Evolutionary conservation across 441 rosid species (phyloP).

Genomic region (Adansonia grandidieri): DNA sequence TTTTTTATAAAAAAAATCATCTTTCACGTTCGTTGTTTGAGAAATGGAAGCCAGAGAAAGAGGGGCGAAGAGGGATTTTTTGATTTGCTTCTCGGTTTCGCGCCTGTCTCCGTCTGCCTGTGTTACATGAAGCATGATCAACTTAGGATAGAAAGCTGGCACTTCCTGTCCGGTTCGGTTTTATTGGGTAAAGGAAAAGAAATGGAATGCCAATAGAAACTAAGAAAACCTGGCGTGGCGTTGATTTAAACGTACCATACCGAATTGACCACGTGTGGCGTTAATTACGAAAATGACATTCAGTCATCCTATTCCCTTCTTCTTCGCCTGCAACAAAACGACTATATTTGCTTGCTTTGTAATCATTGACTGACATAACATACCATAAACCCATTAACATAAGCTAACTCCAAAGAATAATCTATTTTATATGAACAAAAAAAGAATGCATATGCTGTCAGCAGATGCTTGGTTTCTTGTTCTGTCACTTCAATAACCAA

Average conservation of each 20-base stretch:
- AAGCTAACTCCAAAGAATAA: too few relatives aligned
- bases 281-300: constrained; percentile 24
- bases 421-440: too few relatives aligned
- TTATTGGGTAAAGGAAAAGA: constrained; percentile 19
- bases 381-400: too few relatives aligned
- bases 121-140: not conserved
- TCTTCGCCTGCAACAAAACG: too few relatives aligned
- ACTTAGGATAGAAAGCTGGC: not conserved
- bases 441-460: too few relatives aligned
- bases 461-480: too few relatives aligned
- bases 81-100: not conserved
- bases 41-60: constrained; percentile 16
- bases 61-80: not conserved
- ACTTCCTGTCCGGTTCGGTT: constrained; percentile 7
- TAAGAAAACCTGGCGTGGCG: constrained; percentile 24
- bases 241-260: not conserved
- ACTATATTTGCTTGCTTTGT: too few relatives aligned
- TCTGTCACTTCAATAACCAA: not conserved
- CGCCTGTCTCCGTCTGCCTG: constrained; percentile 25
- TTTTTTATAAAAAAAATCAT: too few relatives aligned
- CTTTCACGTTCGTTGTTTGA: not conserved
- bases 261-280: not conserved
- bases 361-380: too few relatives aligned
- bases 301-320: not conserved
- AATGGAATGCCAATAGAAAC: not conserved